Conservation (phyloP, 2,329 filamentous ascomycete species). For the Colletotrichum sp. region DNA sequence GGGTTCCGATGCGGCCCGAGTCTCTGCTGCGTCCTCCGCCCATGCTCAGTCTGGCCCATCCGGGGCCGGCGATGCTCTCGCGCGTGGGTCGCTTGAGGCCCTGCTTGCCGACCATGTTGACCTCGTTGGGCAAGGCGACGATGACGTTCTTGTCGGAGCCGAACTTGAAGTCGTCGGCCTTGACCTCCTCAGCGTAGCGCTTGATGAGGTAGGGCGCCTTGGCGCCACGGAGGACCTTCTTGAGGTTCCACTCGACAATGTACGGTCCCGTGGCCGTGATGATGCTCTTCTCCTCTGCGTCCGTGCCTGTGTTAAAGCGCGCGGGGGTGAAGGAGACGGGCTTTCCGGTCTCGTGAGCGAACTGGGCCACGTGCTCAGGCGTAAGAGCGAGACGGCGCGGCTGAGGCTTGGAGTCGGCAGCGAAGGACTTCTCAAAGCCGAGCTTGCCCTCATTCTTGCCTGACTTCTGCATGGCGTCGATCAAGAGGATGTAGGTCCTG, state of each 20-base stretch:
- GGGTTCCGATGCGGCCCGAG: conserved; percentile 56
- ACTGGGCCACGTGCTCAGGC: conserved; percentile 93
- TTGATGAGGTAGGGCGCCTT: conserved; percentile 97
- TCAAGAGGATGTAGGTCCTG: conserved; percentile 90
- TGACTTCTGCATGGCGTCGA: conserved; percentile 87
- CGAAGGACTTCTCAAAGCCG: conserved; percentile 94
- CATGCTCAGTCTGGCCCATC: conserved; percentile 49
- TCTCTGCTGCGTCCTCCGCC: conserved; percentile 45
- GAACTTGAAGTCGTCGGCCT: conserved; percentile 98
- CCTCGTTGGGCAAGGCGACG: conserved; percentile 93
- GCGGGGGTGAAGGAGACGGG: conserved; percentile 88
- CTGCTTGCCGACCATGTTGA: conserved; percentile 94
- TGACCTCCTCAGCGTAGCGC: conserved; percentile 92
- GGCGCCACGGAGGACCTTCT: conserved; percentile 80
- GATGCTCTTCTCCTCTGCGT: conserved; percentile 86
- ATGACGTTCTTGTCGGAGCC: conserved; percentile 98
- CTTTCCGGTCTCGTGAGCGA: conserved; percentile 92
- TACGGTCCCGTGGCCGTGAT: conserved; percentile 97
- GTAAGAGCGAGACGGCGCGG: conserved; percentile 88
- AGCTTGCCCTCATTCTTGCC: conserved; percentile 98
- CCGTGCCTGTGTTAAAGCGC: conserved; percentile 89
- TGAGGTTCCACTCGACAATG: conserved; percentile 94
- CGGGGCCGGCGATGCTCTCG: conserved; percentile 80
- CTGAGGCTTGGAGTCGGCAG: conserved; percentile 91
- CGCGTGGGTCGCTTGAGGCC: conserved; percentile 86